phyloP scores from a whole-genome alignment of 169 alveolate genomes.

The Plasmodium knowlesi region DNA sequence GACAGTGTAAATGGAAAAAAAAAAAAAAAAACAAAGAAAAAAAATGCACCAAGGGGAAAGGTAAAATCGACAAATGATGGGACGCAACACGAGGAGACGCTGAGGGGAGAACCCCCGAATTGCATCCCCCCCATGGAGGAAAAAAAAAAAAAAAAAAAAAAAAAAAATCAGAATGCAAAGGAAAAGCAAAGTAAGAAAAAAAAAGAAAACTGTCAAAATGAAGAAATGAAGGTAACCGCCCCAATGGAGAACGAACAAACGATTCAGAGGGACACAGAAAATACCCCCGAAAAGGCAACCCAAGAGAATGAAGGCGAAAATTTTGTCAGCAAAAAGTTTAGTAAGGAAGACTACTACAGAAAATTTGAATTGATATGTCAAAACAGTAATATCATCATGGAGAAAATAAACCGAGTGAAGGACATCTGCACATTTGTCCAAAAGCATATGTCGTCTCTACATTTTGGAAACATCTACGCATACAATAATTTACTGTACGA shows the following conservation, averaged over 20 bases:
- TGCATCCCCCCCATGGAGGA: background rate
- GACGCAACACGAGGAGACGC: too few relatives aligned
- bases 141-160: background rate
- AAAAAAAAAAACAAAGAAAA: background rate
- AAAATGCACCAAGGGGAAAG: background rate
- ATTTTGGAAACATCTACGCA: constrained; percentile 55
- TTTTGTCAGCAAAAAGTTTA: background rate
- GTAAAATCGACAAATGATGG: background rate
- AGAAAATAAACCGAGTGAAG: constrained; percentile 8
- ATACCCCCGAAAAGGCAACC: background rate
- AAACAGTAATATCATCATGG: constrained; percentile 28
- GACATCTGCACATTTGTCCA: constrained; percentile 38
- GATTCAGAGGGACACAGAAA: background rate
- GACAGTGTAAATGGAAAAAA: background rate
- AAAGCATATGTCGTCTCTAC: background rate
- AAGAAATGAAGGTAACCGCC: background rate
- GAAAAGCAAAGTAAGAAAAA: background rate
- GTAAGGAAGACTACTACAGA: constrained; percentile 45
- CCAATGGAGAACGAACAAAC: background rate
- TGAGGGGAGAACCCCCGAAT: background rate
- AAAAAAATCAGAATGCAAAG: background rate
- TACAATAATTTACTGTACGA: constrained; percentile 66
- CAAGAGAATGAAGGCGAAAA: background rate
- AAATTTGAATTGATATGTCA: constrained; percentile 46
- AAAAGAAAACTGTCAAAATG: background rate